Evolutionary conservation across 1,284 basidiomycete species (phyloP), one percentile per base, ranked within the genome.

Genomic region (Chalciporus sp.): DNA sequence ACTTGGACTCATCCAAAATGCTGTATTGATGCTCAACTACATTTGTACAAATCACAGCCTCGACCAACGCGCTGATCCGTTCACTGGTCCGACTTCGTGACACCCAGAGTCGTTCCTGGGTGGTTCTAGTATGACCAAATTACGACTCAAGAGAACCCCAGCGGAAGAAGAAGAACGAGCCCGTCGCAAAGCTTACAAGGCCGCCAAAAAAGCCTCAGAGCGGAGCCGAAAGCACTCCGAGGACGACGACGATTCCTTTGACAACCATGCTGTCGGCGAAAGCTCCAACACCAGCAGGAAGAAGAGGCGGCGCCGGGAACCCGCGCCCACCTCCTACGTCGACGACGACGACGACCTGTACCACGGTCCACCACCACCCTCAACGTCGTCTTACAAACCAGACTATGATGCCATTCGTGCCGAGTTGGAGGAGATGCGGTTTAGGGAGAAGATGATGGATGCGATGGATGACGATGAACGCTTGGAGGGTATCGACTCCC

Each of bases 381-480:
- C 70, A 0, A 23, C 52, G 8, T 59, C 64, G 3, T 53, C 69
- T 19, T 64, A 70, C 54, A 76, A 77, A 53, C 68, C 69, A 16
- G 79, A 83, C 63, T 74, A 79, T 52, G 82, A 83, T 23, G 61
- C 73, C 14, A 74, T 85, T 3, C 73, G 68, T 28, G 80, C 79
- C 1, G 78, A 84, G 59, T 55, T 83, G 26, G 87, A 90, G 56
- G 85, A 90, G 50, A 69, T 74, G 50, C 72, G 73, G 23, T 92
- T 91, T 66, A 76, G 79, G 29, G 85, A 88, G 61, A 90, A 84
- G 72, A 76, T 92, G 74, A 83, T 81, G 59, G 80, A 77, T 49
- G 88, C 86, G 2, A 73, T 88, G 59, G 85, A 77, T 43, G 87
- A 90, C 35, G 86, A 90, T 60, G 84, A 85, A 57, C 76, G 84